These are phyloP conservation scores for Solanum sejunctum DNA, from an alignment of 257 asterid species.

Conservation along the genomic window DNA sequence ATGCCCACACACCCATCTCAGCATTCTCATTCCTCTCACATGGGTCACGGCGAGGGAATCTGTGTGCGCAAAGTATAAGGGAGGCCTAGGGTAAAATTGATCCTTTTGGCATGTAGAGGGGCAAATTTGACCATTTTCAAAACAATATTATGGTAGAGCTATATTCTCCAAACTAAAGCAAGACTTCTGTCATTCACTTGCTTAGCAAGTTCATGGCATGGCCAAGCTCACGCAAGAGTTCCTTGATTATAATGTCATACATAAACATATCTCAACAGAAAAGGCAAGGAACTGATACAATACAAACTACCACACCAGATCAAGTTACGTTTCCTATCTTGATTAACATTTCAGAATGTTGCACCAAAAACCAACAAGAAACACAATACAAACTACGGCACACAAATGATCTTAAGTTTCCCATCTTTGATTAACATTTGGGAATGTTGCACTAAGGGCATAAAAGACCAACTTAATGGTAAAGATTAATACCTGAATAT, in stretches of 20 bases:
- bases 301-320: not conserved
- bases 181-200: not conserved
- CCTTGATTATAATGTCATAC: not conserved
- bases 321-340: not conserved
- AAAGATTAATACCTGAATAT: conserved; percentile 47
- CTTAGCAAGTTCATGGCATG: not conserved
- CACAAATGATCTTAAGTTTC: not conserved
- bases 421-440: not conserved
- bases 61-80: not conserved
- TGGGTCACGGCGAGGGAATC: not conserved
- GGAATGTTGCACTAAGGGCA: not conserved
- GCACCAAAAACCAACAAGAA: not conserved
- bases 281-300: not conserved
- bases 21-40: not conserved
- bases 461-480: not conserved
- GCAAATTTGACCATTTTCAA: not conserved
- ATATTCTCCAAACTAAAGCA: not conserved
- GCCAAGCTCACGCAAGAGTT: not conserved
- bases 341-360: not conserved
- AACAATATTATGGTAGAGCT: not conserved
- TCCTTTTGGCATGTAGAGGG: not conserved
- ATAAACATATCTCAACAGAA: not conserved
- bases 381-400: not conserved
- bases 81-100: not conserved
- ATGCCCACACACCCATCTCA: not conserved